Conservation (phyloP, 805 yeast species). For the Grigorovia yakushimaensis region DNA sequence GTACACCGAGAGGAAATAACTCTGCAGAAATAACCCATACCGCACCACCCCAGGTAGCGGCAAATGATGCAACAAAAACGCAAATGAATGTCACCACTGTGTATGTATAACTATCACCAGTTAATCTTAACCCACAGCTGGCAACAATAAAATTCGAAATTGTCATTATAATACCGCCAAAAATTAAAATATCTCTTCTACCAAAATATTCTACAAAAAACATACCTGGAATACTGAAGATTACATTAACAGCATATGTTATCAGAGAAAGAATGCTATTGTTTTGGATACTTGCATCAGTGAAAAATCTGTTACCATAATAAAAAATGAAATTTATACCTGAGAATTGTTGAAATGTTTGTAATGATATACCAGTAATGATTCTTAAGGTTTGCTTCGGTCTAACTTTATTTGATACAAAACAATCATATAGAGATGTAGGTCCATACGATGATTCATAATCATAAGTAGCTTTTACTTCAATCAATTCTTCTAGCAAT, state of each 20-base stretch:
- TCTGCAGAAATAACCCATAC: conserved; percentile 69
- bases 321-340: conserved; percentile 88
- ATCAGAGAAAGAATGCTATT: conserved; percentile 64
- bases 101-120: conserved; percentile 38
- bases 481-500: conserved; percentile 60
- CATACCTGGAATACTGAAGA: conserved; percentile 76
- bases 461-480: conserved; percentile 66
- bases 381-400: conserved; percentile 50
- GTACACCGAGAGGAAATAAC: conserved; percentile 58
- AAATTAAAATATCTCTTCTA: conserved; percentile 55
- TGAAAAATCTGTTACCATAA: conserved; percentile 77
- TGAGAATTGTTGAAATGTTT: conserved; percentile 79
- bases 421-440: conserved; percentile 44
- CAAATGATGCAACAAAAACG: conserved; percentile 63
- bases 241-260: conserved; percentile 74
- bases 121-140: conserved; percentile 41
- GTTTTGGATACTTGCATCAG: conserved; percentile 50
- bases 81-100: conserved; percentile 57
- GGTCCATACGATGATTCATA: conserved; percentile 53
- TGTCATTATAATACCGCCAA: conserved; percentile 73
- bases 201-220: conserved; percentile 71
- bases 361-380: conserved; percentile 56
- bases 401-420: conserved; percentile 44
- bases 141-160: conserved; percentile 60
- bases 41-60: conserved; percentile 77